Percentiles rank a stretch among this genome's conserved stretches.
Conservation (phyloP, 2,329 filamentous ascomycete genomes). For the Cryphonectria japonica region DNA sequence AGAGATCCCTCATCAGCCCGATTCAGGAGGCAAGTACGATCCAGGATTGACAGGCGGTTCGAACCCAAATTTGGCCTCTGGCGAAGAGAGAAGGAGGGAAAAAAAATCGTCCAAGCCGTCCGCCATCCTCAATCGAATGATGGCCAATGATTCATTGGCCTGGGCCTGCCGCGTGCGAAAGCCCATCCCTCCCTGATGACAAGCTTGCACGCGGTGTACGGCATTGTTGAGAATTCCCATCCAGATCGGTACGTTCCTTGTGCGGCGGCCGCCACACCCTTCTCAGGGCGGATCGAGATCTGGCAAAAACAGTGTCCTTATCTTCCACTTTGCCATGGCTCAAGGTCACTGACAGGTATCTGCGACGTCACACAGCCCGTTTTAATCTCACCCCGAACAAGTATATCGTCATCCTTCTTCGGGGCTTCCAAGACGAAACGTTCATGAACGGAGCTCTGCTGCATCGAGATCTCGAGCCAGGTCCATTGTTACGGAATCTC, state of each 20-base stretch:
- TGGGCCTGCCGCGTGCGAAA: neutral
- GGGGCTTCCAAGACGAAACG: neutral
- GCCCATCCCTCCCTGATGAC: slow-evolving; percentile 13
- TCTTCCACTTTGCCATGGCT: slow-evolving; percentile 11
- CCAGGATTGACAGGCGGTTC: neutral
- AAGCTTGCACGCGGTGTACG: slow-evolving; percentile 6
- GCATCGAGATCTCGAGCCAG: neutral
- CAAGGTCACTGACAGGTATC: slow-evolving; percentile 22
- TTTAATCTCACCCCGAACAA: neutral
- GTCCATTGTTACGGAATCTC: neutral
- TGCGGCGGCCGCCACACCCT: slow-evolving; percentile 7
- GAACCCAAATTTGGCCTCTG: neutral
- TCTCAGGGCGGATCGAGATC: slow-evolving; percentile 28
- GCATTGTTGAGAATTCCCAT: slow-evolving; percentile 17
- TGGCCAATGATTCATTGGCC: slow-evolving; percentile 12
- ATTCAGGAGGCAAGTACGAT: neutral
- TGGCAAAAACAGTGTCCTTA: slow-evolving; percentile 20
- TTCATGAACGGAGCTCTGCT: neutral
- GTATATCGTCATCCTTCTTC: slow-evolving; percentile 6
- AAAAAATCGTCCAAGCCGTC: neutral
- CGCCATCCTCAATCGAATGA: slow-evolving; percentile 16
- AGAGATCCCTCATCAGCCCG: neutral
- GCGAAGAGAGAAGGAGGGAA: neutral
- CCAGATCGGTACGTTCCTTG: slow-evolving; percentile 11
- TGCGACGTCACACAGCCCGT: slow-evolving; percentile 16